A percentile compares a stretch with the other conserved stretches of the same genome.
Conservation (phyloP, 2,329 filamentous ascomycete species). For the Thelonectria olida region DNA sequence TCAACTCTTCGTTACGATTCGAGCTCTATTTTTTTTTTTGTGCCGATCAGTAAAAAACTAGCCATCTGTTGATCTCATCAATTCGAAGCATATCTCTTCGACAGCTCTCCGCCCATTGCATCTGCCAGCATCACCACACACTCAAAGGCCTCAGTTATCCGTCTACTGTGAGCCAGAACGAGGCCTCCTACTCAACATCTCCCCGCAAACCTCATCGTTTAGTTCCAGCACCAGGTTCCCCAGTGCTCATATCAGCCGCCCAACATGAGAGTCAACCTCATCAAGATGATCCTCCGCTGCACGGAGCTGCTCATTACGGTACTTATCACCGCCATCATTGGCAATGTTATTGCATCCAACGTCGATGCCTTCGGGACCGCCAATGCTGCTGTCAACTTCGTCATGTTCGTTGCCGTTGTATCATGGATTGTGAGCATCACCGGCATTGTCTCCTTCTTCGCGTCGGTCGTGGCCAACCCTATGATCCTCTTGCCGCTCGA, state of each 20-base stretch:
- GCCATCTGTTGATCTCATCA: constrained; percentile 18
- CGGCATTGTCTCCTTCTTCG: constrained; percentile 65
- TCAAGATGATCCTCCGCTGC: constrained; percentile 58
- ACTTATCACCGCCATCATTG: constrained; percentile 64
- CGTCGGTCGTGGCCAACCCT: constrained; percentile 61
- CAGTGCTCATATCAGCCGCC: constrained; percentile 21
- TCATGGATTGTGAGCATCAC: constrained; percentile 72
- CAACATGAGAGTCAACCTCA: constrained; percentile 47
- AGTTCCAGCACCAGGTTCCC: constrained; percentile 11
- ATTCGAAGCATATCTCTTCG: background rate
- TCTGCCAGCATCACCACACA: background rate
- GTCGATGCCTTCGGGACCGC: constrained; percentile 52
- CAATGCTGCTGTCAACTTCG: constrained; percentile 65
- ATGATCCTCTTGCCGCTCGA: constrained; percentile 66
- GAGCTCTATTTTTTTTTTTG: constrained; percentile 13
- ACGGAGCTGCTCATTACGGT: constrained; percentile 62
- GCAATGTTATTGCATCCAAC: constrained; percentile 66
- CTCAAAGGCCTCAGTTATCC: background rate
- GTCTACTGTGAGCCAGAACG: background rate
- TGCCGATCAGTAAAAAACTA: constrained; percentile 20
- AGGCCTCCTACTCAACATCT: background rate
- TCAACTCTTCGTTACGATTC: constrained; percentile 29
- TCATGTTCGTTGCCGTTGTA: constrained; percentile 75
- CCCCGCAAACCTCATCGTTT: background rate
- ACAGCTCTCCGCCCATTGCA: background rate